Base-by-base conservation (phyloP, 495 filamentous ascomycete species). In the Talaromyces ruber region DNA sequence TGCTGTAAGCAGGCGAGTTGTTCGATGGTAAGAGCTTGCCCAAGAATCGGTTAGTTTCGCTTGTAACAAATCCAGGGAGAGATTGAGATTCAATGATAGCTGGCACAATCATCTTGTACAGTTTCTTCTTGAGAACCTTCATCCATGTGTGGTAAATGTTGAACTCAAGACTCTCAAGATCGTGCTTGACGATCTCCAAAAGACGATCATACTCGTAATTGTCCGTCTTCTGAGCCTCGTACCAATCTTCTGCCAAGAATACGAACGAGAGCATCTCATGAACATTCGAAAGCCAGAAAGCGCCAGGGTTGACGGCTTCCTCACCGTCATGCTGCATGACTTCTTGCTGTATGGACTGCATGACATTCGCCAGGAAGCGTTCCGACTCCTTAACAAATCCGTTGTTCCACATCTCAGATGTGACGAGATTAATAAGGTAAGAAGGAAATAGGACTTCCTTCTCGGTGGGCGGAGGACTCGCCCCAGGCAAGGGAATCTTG, bases 81-180 rank as follows among this genome's bases (percentile, higher is more conserved):
- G 93, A 97, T 72, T 99, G 94, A 25, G 93, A 97, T 74, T 99
- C 94, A 70, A 99, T 98, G 70, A 99, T 98, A 45, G 94, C 94
- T 0, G 94, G 94, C 26, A 99, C 94, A 68, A 99, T 96, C 94
- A 99, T 99, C 81, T 98, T 98, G 67, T 91, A 89, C 54, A 99
- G 82, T 75, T 95, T 96, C 82, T 96, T 96, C 82, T 99, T 99
- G 68, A 99, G 81, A 50, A 97, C 92, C 81, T 99, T 99, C 94
- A 99, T 99, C 94, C 94, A 99, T 11, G 94, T 99, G 75, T 99
- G 95, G 75, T 99, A 99, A 71, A 99, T 98, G 79, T 99, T 99
- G 83, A 99, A 99, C 75, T 99, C 94, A 51, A 99, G 79, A 74
- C 91, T 96, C 78, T 99, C 94, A 57, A 99, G 80, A 67, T 99